Evolutionary conservation across 179 eudicot genomes (phyloP), one percentile per base, ranked within the genome.

Genomic region (Nepenthes alata): DNA sequence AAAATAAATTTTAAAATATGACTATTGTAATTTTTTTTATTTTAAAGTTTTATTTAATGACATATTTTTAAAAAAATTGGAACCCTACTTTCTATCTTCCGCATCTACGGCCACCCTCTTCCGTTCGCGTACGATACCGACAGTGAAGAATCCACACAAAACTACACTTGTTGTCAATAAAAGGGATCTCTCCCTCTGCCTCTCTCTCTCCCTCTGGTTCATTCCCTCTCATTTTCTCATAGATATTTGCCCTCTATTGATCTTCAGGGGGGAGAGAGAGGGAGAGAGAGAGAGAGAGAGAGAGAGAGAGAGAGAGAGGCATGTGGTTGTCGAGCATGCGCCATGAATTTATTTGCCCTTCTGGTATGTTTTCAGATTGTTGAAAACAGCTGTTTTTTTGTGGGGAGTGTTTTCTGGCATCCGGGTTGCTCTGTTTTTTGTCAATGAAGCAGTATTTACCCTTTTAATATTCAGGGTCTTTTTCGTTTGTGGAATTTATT

Each of bases 401-500:
- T 16, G 25, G 25, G 25, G 25, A 16, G 25, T 16, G 25, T 16
- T 16, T 16, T 16, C 45, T 39, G 45, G 45, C 7, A 39, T 41
- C 8, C 8, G 45, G 45, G 1, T 61, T 57, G 37, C 37, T 6
- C 36, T 58, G 4, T 64, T 66, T 65, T 57, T 52, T 38, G 52
- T 53, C 55, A 37, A 15, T 55, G 38, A 59, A 51, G 47, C 11
- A 60, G 47, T 62, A 15, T 55, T 35, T 37, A 12, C 47, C 50
- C 6, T 39, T 58, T 3, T 51, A 3, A 45, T 8, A 6, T n/a
- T 66, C 52, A 58, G 64, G 61, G 63, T 67, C 12, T 73, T 36
- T 13, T 53, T 65, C 59, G 44, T 38, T 62, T 64, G 59, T 65
- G 14, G 62, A 38, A 48, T 47, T 16, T 59, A 55, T 16, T 55